Conservation (phyloP, 2,329 filamentous ascomycete species). For the Madurella fahalii region DNA sequence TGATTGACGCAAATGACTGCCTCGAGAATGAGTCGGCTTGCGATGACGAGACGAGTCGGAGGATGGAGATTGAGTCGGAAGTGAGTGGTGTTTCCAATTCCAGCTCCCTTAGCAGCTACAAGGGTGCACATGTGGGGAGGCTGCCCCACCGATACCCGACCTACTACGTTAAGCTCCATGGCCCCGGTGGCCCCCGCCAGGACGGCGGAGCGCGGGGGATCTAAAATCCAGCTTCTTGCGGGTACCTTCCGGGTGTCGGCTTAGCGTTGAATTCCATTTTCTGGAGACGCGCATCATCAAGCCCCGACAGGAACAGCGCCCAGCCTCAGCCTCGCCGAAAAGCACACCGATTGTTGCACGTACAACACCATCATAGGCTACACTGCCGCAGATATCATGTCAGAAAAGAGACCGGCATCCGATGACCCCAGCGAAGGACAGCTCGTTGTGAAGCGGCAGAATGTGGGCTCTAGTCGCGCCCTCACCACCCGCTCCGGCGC, state of each 20-base stretch:
- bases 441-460: conserved; percentile 85
- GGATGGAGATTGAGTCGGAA: not conserved
- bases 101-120: conserved; percentile 12
- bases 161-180: not conserved
- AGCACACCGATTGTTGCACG: not conserved
- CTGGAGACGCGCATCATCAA: conserved; percentile 10
- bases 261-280: not conserved
- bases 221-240: conserved; percentile 25
- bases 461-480: conserved; percentile 51
- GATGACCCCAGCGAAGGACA: conserved; percentile 76
- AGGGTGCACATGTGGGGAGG: conserved; percentile 16
- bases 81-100: not conserved
- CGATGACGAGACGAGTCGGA: no score
- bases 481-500: conserved; percentile 51
- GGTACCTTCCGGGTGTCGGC: not conserved
- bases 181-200: no score
- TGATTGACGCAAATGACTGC: not conserved
- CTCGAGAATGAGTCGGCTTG: no score
- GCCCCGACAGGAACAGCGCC: not conserved
- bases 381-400: conserved; percentile 52
- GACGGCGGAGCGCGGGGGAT: conserved; percentile 22
- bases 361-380: not conserved
- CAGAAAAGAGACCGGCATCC: conserved; percentile 88
- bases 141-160: conserved; percentile 6
- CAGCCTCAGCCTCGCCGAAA: not conserved